Base-by-base conservation (phyloP, 1,139 yeast genomes). In the Suhomyces wounanorum region DNA sequence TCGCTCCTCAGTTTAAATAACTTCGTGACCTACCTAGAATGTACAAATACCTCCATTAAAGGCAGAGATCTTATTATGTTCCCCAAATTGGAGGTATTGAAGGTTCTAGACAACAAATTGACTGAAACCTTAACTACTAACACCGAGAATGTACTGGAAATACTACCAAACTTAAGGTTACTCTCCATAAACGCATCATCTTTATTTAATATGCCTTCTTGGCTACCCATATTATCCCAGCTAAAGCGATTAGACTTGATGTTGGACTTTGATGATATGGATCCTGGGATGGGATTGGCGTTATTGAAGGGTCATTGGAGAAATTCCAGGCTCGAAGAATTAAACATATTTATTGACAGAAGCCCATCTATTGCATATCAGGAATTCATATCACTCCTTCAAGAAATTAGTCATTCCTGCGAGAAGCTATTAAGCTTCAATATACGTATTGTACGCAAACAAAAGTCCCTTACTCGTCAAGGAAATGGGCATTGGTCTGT, bases 171-270 rank as follows among this genome's bases (percentile, higher is more conserved):
- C 2, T 44, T 68, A 5, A 38, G 52, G 11, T 44, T 39, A 16
- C 55, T 69, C 35, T 55, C 70, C 1, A 52, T 66, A 8, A 63
- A 64, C 51, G 56, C 62, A 0, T 55, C 49, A 44, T 64, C 69
- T 1, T 58, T 61, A 9, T 40, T 55, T 1, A 47, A 50, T 39
- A 31, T 31, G 17, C 47, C 21, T 1, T 40, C 43, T 8, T 48
- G 41, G 40, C 10, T 13, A 2, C 16, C 40, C 13, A 13, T 41
- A 4, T 16, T 50, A 2, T 30, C 50, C 3, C 41, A 41, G 31
- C 35, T 70, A 9, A 46, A 48, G 30, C 55, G 72, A 33, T 55
- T 70, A 25, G 73, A 70, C 52, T 38, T 70, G 18, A 57, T 65
- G 30, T 51, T 65, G 16, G 71, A 69, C 44, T 63, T 63, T 40